These are phyloP conservation scores for Curvularia sp. DNA, from an alignment of 2,329 filamentous ascomycete species.

Conservation along the genomic window DNA sequence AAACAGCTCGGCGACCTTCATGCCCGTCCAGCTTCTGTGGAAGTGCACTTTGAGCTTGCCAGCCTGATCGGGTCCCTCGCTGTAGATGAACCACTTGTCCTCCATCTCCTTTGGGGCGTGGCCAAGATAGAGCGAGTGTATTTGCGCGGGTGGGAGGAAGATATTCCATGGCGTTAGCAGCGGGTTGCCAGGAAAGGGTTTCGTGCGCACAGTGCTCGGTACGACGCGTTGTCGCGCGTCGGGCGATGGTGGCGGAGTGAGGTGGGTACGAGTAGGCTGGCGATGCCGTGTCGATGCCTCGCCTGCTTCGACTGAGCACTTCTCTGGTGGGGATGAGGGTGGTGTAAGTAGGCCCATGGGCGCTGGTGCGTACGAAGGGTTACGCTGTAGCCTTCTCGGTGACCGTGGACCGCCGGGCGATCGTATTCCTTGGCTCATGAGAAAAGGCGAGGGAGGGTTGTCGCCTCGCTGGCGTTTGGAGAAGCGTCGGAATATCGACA, in stretches of 20 bases:
- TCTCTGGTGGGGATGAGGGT: constrained; percentile 17
- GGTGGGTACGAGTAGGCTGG: constrained; percentile 2
- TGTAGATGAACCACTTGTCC: constrained; percentile 48
- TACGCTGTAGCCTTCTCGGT: constrained; percentile 8
- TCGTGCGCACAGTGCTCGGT: constrained; percentile 27
- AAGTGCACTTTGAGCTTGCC: constrained; percentile 50
- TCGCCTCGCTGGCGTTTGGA: constrained; percentile 20
- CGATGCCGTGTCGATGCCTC: constrained; percentile 8
- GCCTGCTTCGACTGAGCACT: constrained; percentile 7
- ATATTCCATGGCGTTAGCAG: constrained; percentile 41
- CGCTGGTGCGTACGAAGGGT: constrained; percentile 12
- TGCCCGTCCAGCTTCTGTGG: constrained; percentile 42
- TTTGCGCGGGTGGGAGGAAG: constrained; percentile 42
- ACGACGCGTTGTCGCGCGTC: constrained; percentile 18
- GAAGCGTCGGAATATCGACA: constrained; percentile 33
- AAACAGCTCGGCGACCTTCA: constrained; percentile 47
- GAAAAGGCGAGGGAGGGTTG: constrained; percentile 12
- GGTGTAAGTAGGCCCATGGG: constrained; percentile 20
- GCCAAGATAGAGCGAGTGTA: constrained; percentile 42
- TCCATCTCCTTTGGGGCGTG: constrained; percentile 33
- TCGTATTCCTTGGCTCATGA: constrained; percentile 9
- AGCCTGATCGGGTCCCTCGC: constrained; percentile 41
- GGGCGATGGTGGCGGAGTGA: constrained; percentile 11
- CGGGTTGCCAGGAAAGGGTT: constrained; percentile 28
- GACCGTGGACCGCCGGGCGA: constrained; percentile 2